Percentiles rank a stretch among this genome's conserved stretches.
Evolutionary conservation across 176 grass and related monocot species (phyloP).

Genomic region (Eremochloa ophiuroides): DNA sequence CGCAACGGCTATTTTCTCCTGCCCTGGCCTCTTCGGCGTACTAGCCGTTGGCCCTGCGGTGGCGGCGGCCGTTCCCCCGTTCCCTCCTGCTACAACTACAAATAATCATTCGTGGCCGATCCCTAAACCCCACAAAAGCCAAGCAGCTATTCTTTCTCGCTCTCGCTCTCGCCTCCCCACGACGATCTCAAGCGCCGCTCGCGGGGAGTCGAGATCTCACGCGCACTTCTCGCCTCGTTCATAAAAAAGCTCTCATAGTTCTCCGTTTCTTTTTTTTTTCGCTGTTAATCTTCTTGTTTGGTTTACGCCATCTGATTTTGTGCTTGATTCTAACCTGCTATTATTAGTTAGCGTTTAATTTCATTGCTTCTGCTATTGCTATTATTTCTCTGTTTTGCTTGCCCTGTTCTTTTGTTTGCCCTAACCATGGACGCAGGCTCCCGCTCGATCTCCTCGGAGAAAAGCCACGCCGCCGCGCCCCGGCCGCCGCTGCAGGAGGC

Average conservation of each 20-base stretch:
- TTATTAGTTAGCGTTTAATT: not conserved
- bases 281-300: not conserved
- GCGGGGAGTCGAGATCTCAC: not conserved
- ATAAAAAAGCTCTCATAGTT: slow-evolving; percentile 5
- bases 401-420: not conserved
- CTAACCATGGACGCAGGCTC: slow-evolving; percentile 61
- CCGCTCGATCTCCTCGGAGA: slow-evolving; percentile 43
- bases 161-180: slow-evolving; percentile 1
- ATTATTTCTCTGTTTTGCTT: too few relatives aligned
- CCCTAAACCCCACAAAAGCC: too few relatives aligned
- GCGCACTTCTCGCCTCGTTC: not conserved
- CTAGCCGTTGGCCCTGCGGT: slow-evolving; percentile 28
- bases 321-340: not conserved
- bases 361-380: not conserved
- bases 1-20: slow-evolving; percentile 35
- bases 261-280: not conserved
- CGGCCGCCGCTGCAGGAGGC: slow-evolving; percentile 54
- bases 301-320: not conserved
- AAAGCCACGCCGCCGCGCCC: slow-evolving; percentile 28
- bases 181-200: slow-evolving; percentile 4
- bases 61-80: not conserved
- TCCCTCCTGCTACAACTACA: not conserved
- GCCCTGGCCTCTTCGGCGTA: not conserved
- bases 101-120: too few relatives aligned
- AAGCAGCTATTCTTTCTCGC: slow-evolving; percentile 1